Evolutionary conservation across 176 grass and related monocot genomes (phyloP).

Genomic region (Raddia distichophylla): DNA sequence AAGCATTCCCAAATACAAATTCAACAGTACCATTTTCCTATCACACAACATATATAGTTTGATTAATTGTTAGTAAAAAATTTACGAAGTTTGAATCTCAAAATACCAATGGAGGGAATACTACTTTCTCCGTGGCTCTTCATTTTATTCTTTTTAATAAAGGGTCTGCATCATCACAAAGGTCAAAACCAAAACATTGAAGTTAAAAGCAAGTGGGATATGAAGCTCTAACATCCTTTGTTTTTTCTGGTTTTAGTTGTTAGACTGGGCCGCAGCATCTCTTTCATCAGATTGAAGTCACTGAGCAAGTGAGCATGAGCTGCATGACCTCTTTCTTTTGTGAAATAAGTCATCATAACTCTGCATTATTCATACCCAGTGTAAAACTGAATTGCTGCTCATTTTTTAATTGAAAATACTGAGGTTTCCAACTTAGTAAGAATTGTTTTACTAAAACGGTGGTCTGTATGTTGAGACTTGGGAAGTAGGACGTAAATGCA

Average conservation of each 20-base stretch:
- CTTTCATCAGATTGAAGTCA: constrained; percentile 8
- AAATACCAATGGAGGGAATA: neutral
- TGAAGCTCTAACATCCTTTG: neutral
- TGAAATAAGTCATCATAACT: constrained; percentile 18
- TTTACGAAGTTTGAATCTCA: neutral
- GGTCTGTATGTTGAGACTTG: constrained; percentile 7
- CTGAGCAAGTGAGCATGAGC: neutral
- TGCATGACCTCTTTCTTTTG: neutral
- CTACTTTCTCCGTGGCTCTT: neutral
- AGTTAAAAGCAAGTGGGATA: neutral
- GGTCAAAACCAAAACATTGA: neutral
- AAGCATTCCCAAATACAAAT: neutral
- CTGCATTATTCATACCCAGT: neutral
- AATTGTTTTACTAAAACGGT: neutral
- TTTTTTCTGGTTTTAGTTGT: constrained; percentile 7
- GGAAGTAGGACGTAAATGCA: neutral
- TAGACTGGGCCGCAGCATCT: neutral
- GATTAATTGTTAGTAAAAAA: neutral
- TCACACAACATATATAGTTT: neutral
- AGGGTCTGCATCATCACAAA: neutral
- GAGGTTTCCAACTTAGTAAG: neutral
- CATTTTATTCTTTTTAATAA: neutral
- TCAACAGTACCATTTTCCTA: neutral
- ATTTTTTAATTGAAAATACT: neutral
- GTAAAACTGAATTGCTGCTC: constrained; percentile 2